Conservation (phyloP, 441 rosid species). For the Corymbia citriodora region DNA sequence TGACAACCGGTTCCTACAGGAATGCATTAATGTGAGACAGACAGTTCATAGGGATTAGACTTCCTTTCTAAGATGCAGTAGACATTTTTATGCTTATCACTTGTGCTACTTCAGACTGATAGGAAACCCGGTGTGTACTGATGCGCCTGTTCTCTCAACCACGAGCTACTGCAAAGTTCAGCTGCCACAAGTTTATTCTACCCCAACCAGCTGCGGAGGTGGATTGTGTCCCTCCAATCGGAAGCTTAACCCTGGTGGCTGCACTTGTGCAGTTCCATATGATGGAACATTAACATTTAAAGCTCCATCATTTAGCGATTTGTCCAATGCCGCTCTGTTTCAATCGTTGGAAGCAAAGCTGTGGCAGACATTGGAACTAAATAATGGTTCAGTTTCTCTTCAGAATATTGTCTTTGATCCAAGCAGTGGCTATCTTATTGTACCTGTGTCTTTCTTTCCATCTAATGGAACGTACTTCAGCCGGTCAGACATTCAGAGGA, state of each 20-base stretch:
- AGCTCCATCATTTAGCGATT: constrained; percentile 72
- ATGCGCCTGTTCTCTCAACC: constrained; percentile 36
- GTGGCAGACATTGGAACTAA: constrained; percentile 57
- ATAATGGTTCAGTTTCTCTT: constrained; percentile 86
- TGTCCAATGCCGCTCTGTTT: constrained; percentile 50
- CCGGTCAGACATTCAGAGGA: constrained; percentile 48
- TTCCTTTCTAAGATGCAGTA: background rate
- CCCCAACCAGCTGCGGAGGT: constrained; percentile 65
- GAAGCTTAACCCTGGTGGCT: constrained; percentile 84
- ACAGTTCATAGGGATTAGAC: background rate
- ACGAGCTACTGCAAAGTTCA: constrained; percentile 58
- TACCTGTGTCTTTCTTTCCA: constrained; percentile 78
- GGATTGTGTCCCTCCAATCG: constrained; percentile 60
- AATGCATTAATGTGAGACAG: constrained; percentile 50
- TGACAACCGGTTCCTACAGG: constrained; percentile 55
- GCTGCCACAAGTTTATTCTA: constrained; percentile 54
- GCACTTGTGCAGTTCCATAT: constrained; percentile 83
- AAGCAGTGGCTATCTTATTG: constrained; percentile 72
- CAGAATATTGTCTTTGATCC: constrained; percentile 63
- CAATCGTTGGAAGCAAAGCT: constrained; percentile 73
- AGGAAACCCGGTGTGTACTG: constrained; percentile 77
- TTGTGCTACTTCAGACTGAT: constrained; percentile 43
- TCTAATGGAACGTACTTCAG: constrained; percentile 47
- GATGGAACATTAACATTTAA: constrained; percentile 80
- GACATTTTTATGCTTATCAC: background rate